Evolutionary conservation across 2,329 filamentous ascomycete species (phyloP).

Genomic region (Cryoendolithus antarcticus): DNA sequence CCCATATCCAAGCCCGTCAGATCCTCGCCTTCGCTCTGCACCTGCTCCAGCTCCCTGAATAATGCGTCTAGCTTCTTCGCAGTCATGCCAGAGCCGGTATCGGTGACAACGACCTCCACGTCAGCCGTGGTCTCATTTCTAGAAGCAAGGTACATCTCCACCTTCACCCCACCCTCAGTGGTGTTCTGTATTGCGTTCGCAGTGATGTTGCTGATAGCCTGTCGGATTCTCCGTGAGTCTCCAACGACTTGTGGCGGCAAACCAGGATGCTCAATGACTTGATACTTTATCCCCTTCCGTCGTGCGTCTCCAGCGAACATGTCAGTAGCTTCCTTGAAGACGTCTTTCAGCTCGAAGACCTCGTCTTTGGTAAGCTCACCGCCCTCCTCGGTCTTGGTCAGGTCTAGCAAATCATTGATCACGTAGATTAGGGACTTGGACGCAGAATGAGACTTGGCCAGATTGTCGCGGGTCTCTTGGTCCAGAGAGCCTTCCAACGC

Average conservation of each 20-base stretch:
- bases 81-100: conserved; percentile 59
- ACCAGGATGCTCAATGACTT: conserved; percentile 54
- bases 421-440: conserved; percentile 89
- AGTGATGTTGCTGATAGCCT: conserved; percentile 69
- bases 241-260: conserved; percentile 62
- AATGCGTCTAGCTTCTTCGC: conserved; percentile 44
- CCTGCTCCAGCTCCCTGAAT: conserved; percentile 55
- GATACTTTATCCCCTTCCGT: conserved; percentile 61
- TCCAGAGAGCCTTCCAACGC: conserved; percentile 72
- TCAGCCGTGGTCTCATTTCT: conserved; percentile 42
- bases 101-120: conserved; percentile 62
- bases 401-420: conserved; percentile 79
- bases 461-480: conserved; percentile 69
- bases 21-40: conserved; percentile 42
- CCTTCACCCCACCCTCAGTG: conserved; percentile 49
- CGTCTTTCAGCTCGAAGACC: conserved; percentile 57
- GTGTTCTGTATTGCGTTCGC: conserved; percentile 81
- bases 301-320: conserved; percentile 62
- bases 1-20: conserved; percentile 22
- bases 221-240: conserved; percentile 67
- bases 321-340: conserved; percentile 64
- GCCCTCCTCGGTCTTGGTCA: conserved; percentile 80
- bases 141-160: conserved; percentile 56
- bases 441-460: conserved; percentile 74
- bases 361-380: conserved; percentile 69